Conservation (phyloP, 176 grass and related monocot species). For the Zea mays region DNA sequence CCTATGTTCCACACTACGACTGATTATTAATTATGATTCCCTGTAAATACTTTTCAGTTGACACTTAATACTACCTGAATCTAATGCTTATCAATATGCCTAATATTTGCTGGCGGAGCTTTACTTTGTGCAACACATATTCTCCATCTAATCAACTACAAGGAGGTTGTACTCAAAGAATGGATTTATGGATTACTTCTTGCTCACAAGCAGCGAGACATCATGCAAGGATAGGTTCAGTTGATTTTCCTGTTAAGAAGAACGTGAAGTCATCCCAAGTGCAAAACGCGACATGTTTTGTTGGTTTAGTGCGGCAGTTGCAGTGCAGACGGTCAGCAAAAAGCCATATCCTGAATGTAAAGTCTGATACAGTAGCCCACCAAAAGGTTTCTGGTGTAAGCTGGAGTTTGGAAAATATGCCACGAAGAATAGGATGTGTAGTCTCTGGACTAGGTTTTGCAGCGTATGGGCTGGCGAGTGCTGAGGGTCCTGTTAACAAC, state of each 20-base stretch:
- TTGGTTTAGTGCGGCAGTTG: slow-evolving; percentile 37
- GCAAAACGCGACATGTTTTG: slow-evolving; percentile 36
- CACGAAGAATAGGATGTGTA: slow-evolving; percentile 46
- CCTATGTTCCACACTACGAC: background rate
- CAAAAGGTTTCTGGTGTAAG: slow-evolving; percentile 30
- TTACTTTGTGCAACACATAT: slow-evolving; percentile 39
- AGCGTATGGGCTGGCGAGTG: slow-evolving; percentile 51
- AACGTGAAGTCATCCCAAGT: slow-evolving; percentile 15
- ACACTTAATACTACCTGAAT: slow-evolving; percentile 5
- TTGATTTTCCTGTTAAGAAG: slow-evolving; percentile 36
- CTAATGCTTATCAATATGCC: slow-evolving; percentile 44
- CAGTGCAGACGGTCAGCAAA: slow-evolving; percentile 22
- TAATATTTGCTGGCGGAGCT: slow-evolving; percentile 35
- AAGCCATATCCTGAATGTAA: slow-evolving; percentile 44
- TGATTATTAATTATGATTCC: slow-evolving; percentile 12
- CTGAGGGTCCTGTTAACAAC: slow-evolving; percentile 46
- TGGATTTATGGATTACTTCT: slow-evolving; percentile 28
- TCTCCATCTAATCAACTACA: slow-evolving; percentile 45
- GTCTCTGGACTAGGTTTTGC: slow-evolving; percentile 46
- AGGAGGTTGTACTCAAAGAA: slow-evolving; percentile 27
- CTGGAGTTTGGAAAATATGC: slow-evolving; percentile 42
- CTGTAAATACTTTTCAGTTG: slow-evolving; percentile 17
- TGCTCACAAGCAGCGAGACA: slow-evolving; percentile 15
- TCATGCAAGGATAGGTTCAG: slow-evolving; percentile 6
- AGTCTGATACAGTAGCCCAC: slow-evolving; percentile 33